phyloP scores from a whole-genome alignment of 768 basidiomycete species.

The Russula lepida region DNA sequence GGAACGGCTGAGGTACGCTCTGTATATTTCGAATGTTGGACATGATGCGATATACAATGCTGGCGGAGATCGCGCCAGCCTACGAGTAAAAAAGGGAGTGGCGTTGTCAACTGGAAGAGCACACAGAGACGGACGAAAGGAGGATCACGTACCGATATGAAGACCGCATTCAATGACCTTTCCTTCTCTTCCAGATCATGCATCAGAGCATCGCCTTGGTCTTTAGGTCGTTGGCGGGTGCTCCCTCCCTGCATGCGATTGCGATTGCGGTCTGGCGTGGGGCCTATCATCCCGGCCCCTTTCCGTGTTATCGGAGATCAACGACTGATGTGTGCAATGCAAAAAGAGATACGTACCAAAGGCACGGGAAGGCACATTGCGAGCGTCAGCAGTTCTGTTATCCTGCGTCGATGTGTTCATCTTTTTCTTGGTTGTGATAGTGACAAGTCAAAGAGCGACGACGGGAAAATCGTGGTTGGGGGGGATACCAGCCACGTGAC shows the following conservation, averaged over 20 bases:
- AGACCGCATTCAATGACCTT: background rate
- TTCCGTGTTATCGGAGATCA: background rate
- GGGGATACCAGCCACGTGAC: no score
- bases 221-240: background rate
- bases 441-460: background rate
- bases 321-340: background rate
- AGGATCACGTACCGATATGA: constrained; percentile 3
- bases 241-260: background rate
- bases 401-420: background rate
- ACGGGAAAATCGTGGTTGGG: no score
- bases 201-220: background rate
- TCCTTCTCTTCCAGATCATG: background rate
- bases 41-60: background rate
- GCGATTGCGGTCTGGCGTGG: background rate
- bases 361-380: background rate
- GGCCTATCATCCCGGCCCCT: background rate
- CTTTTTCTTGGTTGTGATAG: background rate
- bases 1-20: background rate
- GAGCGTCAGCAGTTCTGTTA: background rate
- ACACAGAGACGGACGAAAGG: no score
- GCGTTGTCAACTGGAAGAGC: background rate
- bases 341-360: background rate
- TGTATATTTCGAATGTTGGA: background rate
- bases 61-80: background rate
- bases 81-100: background rate